Evolutionary conservation across 768 basidiomycete species (phyloP), one percentile per base, ranked within the genome.

Genomic region (Tulasnella sp.): DNA sequence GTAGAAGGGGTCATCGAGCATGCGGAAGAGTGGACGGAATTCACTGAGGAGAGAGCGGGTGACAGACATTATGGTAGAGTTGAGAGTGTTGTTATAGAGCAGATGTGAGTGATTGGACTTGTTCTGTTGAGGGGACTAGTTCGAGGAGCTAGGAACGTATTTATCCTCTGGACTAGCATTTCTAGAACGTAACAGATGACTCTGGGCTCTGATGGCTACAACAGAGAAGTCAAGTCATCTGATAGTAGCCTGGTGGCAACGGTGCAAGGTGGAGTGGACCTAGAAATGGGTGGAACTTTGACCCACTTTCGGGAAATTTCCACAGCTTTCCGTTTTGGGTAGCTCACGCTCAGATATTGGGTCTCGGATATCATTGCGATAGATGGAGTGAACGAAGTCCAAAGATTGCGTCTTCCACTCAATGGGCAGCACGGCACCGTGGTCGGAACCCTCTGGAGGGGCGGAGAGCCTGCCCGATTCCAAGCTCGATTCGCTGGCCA

Each of bases 1-100:
- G 34, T 32, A 23, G 42, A 49, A 42, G n/a, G 43, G 43, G 25
- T 61, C 56, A 29, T 45, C 39, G 32, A 61, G 45, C 23, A 50
- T 32, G n/a, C 37, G 59, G 39, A 61, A 51, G 59, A 61, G 45
- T 23, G 59, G 59, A n/a, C 57, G 59, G 49, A 57, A 51, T 32
- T 58, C 56, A 36, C 32, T 36, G 41, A 58, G 35, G 36, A 59
- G 41, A 14, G 58, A 19, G 11, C 49, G 27, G 4, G 17, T 35
- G 19, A 50, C 19, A 50, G 49, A 50, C 49, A 50, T 50, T 1
- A 32, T 50, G 49, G 32, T 15, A 21, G 29, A 15, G 25, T 50
- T 32, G 29, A 50, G 49, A n/a, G n/a, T 50, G 49, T 2, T 43
- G n/a, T 21, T 45, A 29, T 4, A 45, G 14, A 21, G 43, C 19